phyloP scores from a whole-genome alignment of 2,329 filamentous ascomycete genomes.

The Calonectria multiphialidica region DNA sequence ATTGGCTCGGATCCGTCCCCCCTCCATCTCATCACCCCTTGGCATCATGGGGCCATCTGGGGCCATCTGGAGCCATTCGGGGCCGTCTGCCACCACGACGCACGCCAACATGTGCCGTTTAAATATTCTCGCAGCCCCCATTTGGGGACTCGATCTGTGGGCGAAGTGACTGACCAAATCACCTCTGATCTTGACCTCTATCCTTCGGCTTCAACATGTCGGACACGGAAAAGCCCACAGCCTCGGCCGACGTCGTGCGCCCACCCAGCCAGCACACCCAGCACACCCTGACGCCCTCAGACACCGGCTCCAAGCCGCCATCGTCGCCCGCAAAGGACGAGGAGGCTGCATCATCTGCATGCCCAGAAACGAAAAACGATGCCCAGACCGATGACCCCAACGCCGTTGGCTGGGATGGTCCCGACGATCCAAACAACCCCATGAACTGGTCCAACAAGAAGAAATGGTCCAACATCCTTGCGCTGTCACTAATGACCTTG shows the following conservation, averaged over 20 bases:
- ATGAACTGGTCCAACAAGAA: conserved; percentile 72
- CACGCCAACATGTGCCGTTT: not conserved
- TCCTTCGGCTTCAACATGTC: conserved; percentile 9
- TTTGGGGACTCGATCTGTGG: too few species aligned
- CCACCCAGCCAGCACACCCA: conserved; percentile 37
- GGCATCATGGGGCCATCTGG: not conserved
- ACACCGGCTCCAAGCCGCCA: not conserved
- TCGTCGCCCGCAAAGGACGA: conserved; percentile 19
- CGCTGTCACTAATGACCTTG: conserved; percentile 46
- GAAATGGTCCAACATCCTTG: conserved; percentile 50
- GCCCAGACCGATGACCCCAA: conserved; percentile 31
- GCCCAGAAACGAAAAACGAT: too few species aligned
- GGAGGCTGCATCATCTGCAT: conserved; percentile 10
- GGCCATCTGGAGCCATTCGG: too few species aligned
- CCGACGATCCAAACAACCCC: conserved; percentile 69
- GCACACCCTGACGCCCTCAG: conserved; percentile 31
- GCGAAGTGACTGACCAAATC: not conserved
- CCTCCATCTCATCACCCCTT: not conserved
- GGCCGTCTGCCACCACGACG: not conserved
- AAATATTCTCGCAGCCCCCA: not conserved
- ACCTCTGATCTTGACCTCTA: not conserved
- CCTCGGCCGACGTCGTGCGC: conserved; percentile 4
- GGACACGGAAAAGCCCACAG: conserved; percentile 6
- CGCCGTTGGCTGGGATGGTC: conserved; percentile 40
- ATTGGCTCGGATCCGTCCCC: not conserved